Evolutionary conservation across 75 land plant genomes (phyloP).

Genomic region (Azolla pinnata): DNA sequence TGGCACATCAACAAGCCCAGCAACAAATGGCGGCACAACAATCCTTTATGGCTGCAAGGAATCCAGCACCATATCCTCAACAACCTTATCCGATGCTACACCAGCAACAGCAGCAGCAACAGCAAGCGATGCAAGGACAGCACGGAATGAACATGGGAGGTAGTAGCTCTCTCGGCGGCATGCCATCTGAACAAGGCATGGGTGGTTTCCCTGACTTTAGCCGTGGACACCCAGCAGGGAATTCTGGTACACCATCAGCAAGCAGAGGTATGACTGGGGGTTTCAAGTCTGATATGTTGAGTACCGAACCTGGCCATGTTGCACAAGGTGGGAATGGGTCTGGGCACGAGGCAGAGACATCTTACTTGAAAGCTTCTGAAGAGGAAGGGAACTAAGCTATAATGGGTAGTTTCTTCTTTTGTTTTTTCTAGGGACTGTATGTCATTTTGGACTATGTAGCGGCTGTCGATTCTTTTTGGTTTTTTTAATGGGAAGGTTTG

Average conservation of each 20-base stretch:
- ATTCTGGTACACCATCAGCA: slow-evolving; percentile 14
- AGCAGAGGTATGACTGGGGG: slow-evolving; percentile 15
- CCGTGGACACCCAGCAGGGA: slow-evolving; percentile 8
- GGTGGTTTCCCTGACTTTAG: slow-evolving; percentile 20
- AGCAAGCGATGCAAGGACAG: slow-evolving; percentile 6
- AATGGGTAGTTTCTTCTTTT: too few relatives aligned
- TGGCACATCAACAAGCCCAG: slow-evolving; percentile 26
- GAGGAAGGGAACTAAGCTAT: slow-evolving; percentile 50
- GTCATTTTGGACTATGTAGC: too few relatives aligned
- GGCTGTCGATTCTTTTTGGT: too few relatives aligned
- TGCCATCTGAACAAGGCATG: too few relatives aligned
- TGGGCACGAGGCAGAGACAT: slow-evolving; percentile 28
- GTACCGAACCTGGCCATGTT: slow-evolving; percentile 9
- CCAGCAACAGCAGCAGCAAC: slow-evolving; percentile 15
- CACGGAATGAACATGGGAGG: slow-evolving; percentile 12
- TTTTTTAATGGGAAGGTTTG: too few relatives aligned
- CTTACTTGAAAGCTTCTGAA: slow-evolving; percentile 45
- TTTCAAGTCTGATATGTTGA: slow-evolving; percentile 4
- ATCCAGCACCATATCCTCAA: slow-evolving; percentile 4
- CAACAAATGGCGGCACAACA: slow-evolving; percentile 16
- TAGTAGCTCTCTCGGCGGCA: slow-evolving; percentile 6
- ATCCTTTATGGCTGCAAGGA: slow-evolving; percentile 11
- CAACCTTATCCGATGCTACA: not conserved
- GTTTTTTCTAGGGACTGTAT: too few relatives aligned
- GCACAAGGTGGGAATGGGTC: slow-evolving; percentile 2